These are phyloP conservation scores for Diaporthe eres DNA, from an alignment of 2,329 filamentous ascomycete species.

Conservation along the genomic window DNA sequence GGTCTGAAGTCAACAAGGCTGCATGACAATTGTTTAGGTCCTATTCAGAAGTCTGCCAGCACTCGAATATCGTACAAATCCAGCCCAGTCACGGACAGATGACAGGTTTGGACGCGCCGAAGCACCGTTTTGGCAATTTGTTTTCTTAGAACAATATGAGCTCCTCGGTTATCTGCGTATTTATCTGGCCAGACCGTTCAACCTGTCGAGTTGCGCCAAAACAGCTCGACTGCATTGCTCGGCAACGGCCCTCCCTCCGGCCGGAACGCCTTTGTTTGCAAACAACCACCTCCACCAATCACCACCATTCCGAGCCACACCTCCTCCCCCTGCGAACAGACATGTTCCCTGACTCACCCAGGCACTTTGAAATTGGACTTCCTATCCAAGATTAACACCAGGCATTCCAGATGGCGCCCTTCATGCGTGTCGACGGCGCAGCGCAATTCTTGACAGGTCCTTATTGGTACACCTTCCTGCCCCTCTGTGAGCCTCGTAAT, in stretches of 20 bases:
- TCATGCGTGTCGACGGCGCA: conserved; percentile 3
- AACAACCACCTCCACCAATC: conserved; percentile 29
- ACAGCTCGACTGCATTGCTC: conserved; percentile 27
- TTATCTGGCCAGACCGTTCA: neutral
- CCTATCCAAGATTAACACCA: conserved; percentile 4
- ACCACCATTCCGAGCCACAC: conserved; percentile 2
- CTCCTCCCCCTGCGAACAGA: neutral
- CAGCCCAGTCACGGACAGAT: neutral
- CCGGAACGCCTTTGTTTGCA: conserved; percentile 18
- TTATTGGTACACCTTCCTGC: conserved; percentile 3
- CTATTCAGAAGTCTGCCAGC: neutral
- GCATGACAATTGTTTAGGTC: neutral
- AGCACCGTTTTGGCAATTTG: neutral
- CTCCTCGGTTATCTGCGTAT: neutral
- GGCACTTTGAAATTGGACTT: conserved; percentile 26
- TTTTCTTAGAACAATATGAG: neutral
- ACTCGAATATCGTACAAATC: neutral
- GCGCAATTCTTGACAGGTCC: neutral
- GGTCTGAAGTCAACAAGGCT: neutral
- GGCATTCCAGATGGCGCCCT: neutral
- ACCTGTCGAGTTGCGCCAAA: neutral
- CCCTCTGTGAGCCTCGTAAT: neutral
- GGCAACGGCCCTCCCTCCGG: conserved; percentile 29
- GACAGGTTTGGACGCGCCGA: neutral
- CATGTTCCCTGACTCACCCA: conserved; percentile 5